These are phyloP conservation scores for Staphylotrichum longicolle DNA, from an alignment of 495 filamentous ascomycete genomes.

Conservation along the genomic window DNA sequence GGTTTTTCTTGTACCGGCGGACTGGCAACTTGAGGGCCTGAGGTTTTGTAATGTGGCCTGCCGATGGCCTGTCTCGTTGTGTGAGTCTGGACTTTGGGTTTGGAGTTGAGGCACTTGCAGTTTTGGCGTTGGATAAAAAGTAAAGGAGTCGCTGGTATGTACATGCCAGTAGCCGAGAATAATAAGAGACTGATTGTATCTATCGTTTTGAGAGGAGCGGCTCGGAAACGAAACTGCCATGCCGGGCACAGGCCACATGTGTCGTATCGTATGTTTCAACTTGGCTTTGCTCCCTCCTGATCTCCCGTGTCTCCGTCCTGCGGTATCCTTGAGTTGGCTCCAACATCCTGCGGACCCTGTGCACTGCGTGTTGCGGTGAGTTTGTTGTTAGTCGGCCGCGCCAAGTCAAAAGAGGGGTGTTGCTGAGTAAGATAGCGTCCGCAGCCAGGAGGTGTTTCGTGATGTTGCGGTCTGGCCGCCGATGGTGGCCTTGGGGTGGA, in stretches of 20 bases:
- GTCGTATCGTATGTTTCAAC: too few species aligned
- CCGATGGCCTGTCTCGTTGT: too few species aligned
- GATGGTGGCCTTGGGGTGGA: too few species aligned
- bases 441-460: neutral
- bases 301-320: too few species aligned
- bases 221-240: too few species aligned
- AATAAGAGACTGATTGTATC: too few species aligned
- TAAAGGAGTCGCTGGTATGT: neutral
- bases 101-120: neutral
- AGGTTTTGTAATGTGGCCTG: neutral
- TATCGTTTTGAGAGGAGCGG: too few species aligned
- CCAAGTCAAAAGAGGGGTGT: neutral
- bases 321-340: too few species aligned
- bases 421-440: neutral
- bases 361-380: neutral
- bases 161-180: too few species aligned
- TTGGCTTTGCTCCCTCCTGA: too few species aligned
- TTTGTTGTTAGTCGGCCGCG: neutral
- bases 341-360: neutral
- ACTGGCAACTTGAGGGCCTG: conserved; percentile 24
- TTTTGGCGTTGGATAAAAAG: neutral
- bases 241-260: too few species aligned
- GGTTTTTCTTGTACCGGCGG: conserved; percentile 23
- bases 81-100: neutral
- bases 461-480: neutral